A percentile compares a stretch with the other conserved stretches of the same genome.
These are phyloP conservation scores for Coemansia sp. DNA, from an alignment of 192 early-diverging fungal genomes.

Conservation along the genomic window DNA sequence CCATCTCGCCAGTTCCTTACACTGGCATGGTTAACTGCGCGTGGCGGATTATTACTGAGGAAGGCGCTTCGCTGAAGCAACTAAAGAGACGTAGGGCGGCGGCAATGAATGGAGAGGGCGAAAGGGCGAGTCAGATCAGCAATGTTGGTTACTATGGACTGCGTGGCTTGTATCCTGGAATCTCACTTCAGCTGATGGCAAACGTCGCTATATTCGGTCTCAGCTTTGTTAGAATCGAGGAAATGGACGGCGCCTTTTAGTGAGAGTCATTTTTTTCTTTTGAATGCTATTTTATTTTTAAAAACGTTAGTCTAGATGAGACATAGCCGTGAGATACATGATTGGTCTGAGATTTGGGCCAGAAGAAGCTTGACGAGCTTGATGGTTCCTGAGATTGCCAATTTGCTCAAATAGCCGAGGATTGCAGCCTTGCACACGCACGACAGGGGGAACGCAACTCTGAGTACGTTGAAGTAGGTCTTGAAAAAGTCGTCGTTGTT, in stretches of 20 bases:
- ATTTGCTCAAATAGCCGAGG: conserved; percentile 1
- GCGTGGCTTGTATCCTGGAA: conserved; percentile 71
- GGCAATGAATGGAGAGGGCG: conserved; percentile 12
- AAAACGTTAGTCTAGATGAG: neutral
- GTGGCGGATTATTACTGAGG: conserved; percentile 75
- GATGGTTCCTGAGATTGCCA: neutral
- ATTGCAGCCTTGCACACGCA: conserved; percentile 16
- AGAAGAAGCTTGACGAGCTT: neutral
- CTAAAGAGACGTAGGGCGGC: conserved; percentile 22
- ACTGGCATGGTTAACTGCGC: conserved; percentile 70
- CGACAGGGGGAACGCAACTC: conserved; percentile 22
- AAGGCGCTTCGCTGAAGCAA: conserved; percentile 60
- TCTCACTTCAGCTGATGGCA: conserved; percentile 66
- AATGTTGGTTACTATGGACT: conserved; percentile 60
- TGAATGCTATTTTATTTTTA: neutral
- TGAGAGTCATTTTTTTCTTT: neutral
- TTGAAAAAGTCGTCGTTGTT: conserved; percentile 27
- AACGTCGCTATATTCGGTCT: conserved; percentile 67
- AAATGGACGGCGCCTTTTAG: conserved; percentile 40
- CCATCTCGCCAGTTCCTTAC: conserved; percentile 71
- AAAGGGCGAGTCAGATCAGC: neutral
- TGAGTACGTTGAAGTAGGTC: conserved; percentile 20
- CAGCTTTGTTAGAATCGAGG: conserved; percentile 61
- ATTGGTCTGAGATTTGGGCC: neutral
- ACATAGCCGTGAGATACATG: neutral